phyloP scores from a whole-genome alignment of 2,329 filamentous ascomycete genomes.

The Penicillium corylophilum region DNA sequence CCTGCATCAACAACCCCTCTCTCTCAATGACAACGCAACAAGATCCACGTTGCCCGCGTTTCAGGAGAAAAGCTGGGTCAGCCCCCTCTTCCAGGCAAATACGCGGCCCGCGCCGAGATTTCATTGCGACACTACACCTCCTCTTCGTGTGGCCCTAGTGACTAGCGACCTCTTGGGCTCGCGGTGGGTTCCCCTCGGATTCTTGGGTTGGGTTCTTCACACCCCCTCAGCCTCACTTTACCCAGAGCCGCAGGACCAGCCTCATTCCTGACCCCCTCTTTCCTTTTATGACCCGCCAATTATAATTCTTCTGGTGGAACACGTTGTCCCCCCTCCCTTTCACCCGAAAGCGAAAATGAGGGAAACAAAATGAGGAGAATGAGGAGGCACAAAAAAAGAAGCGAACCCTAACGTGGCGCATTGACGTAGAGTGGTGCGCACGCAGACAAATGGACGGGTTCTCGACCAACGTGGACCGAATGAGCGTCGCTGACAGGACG shows the following conservation, averaged over 20 bases:
- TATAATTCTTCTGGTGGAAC: background rate
- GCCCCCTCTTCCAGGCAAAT: constrained; percentile 4
- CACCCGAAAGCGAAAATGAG: background rate
- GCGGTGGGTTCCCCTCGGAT: background rate
- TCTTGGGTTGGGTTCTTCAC: background rate
- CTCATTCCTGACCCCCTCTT: constrained; percentile 14
- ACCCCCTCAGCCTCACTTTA: constrained; percentile 17
- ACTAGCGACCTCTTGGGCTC: background rate
- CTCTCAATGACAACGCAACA: constrained; percentile 12
- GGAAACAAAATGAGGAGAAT: background rate
- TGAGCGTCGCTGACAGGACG: background rate
- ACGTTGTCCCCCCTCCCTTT: background rate
- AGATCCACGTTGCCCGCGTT: constrained; percentile 8
- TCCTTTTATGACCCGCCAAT: background rate
- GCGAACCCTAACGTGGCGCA: background rate
- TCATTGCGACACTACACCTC: constrained; percentile 1
- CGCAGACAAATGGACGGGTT: background rate
- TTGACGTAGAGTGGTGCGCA: background rate
- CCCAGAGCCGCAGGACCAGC: constrained; percentile 21
- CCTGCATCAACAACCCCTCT: too few relatives aligned
- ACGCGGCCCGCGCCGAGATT: constrained; percentile 18
- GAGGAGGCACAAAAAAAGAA: too few relatives aligned
- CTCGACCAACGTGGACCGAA: background rate
- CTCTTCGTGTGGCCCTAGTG: background rate
- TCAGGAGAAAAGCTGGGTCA: constrained; percentile 4